Evolutionary conservation across 2,329 filamentous ascomycete genomes (phyloP).

Genomic region (Scytalidium lignicola): DNA sequence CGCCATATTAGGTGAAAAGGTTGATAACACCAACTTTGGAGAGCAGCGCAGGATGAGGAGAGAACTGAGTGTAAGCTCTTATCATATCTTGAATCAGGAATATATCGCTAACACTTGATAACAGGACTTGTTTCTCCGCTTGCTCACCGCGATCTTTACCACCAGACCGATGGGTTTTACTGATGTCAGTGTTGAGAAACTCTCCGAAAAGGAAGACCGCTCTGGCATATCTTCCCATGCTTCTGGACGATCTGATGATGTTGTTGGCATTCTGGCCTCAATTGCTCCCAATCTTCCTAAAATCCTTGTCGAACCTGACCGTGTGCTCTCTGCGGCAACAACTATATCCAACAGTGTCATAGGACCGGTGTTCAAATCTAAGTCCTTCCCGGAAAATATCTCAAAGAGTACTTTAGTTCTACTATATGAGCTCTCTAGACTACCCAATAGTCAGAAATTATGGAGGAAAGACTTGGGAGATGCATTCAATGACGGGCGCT

Average conservation of each 20-base stretch:
- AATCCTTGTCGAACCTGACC: conserved; percentile 80
- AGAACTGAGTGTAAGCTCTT: conserved; percentile 69
- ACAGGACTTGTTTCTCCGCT: conserved; percentile 80
- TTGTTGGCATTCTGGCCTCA: conserved; percentile 71
- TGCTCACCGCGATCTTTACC: conserved; percentile 91
- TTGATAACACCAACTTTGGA: conserved; percentile 96
- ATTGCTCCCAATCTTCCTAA: conserved; percentile 78
- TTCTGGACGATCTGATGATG: conserved; percentile 56
- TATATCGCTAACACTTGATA: conserved; percentile 22
- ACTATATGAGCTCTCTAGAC: conserved; percentile 68
- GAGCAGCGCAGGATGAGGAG: conserved; percentile 89
- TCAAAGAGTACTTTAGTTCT: conserved; percentile 66
- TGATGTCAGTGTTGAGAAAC: conserved; percentile 45
- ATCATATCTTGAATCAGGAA: not conserved
- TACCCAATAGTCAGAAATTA: conserved; percentile 75
- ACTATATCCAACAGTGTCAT: conserved; percentile 82
- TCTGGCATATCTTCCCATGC: conserved; percentile 18
- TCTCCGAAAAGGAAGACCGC: conserved; percentile 35
- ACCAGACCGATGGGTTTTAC: conserved; percentile 73
- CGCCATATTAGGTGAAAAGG: conserved; percentile 85
- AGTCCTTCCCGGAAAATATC: conserved; percentile 81
- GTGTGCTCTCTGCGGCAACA: conserved; percentile 70
- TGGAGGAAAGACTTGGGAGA: conserved; percentile 93
- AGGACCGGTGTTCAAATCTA: conserved; percentile 75
- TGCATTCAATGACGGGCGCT: conserved; percentile 82